Conservation (phyloP, 2,329 filamentous ascomycete species). For the Verticillium longisporum region DNA sequence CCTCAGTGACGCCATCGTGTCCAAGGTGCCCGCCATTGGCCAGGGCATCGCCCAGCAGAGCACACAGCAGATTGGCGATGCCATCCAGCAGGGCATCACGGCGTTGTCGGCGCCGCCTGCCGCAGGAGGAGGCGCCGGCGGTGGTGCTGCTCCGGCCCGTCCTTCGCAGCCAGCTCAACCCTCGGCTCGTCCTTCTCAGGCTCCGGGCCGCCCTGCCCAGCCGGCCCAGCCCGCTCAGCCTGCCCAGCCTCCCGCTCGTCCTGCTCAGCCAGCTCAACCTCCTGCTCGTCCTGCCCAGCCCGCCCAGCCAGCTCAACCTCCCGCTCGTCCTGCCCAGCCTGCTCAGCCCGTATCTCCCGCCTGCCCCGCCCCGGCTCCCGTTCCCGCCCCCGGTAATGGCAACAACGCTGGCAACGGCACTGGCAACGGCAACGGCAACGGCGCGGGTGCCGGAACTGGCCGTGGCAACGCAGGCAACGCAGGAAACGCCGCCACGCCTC, state of each 20-base stretch:
- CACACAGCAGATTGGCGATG: slow-evolving; percentile 16
- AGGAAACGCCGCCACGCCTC: neutral
- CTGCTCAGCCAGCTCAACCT: neutral
- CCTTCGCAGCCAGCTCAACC: slow-evolving; percentile 1
- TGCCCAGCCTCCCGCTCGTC: neutral
- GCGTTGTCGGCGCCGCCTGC: slow-evolving; percentile 5
- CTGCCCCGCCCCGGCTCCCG: neutral
- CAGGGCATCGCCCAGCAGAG: slow-evolving; percentile 19
- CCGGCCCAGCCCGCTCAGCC: neutral
- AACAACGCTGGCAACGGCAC: neutral
- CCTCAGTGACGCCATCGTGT: slow-evolving; percentile 17
- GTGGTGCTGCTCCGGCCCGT: slow-evolving; percentile 1
- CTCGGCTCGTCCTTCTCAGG: neutral
- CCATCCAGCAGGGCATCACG: slow-evolving; percentile 15
- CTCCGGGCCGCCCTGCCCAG: neutral
- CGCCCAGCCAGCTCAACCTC: no score
- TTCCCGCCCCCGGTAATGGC: neutral
- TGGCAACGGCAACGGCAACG: neutral
- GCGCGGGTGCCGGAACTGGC: neutral
- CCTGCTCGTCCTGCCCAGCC: neutral
- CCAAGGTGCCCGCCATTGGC: slow-evolving; percentile 19
- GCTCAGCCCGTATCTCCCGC: neutral
- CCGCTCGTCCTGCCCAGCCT: neutral
- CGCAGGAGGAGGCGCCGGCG: slow-evolving; percentile 1
- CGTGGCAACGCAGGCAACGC: neutral